Percentiles rank a stretch among this genome's conserved stretches.
These are phyloP conservation scores for Boletus insuetus DNA, from an alignment of 768 basidiomycete species.

Conservation along the genomic window DNA sequence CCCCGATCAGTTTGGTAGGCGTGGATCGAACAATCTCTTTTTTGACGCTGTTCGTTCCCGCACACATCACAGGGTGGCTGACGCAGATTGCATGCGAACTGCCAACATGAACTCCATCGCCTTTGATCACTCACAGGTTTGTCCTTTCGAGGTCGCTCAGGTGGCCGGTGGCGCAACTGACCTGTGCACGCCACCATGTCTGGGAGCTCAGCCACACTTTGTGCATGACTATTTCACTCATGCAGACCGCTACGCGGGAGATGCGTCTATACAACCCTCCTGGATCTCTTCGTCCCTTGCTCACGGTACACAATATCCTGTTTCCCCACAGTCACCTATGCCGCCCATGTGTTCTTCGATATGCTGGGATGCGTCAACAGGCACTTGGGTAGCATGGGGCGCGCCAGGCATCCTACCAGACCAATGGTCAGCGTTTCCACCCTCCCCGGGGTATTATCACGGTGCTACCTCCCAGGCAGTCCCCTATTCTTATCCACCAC, in stretches of 20 bases:
- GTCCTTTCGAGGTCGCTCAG: slow-evolving; percentile 18
- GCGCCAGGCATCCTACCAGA: slow-evolving; percentile 25
- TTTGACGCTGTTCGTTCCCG: slow-evolving; percentile 38
- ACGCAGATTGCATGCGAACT: slow-evolving; percentile 19
- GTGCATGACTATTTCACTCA: slow-evolving; percentile 27
- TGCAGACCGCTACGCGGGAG: slow-evolving; percentile 21
- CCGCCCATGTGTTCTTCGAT: slow-evolving; percentile 26
- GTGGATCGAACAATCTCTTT: slow-evolving; percentile 36
- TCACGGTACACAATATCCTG: slow-evolving; percentile 29
- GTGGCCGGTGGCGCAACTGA: slow-evolving; percentile 23
- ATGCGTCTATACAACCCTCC: slow-evolving; percentile 22
- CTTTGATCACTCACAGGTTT: slow-evolving; percentile 24
- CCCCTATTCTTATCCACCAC: slow-evolving; percentile 31
- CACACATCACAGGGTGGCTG: slow-evolving; percentile 22
- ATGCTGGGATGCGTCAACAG: slow-evolving; percentile 30
- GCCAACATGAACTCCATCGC: slow-evolving; percentile 19
- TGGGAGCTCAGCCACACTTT: slow-evolving; percentile 24
- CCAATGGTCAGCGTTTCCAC: slow-evolving; percentile 30
- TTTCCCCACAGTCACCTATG: slow-evolving; percentile 28
- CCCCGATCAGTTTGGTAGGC: slow-evolving; percentile 30
- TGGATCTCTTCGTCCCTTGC: slow-evolving; percentile 28
- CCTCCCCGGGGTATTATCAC: slow-evolving; percentile 28
- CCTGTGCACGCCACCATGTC: slow-evolving; percentile 23
- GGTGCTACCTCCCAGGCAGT: slow-evolving; percentile 19
- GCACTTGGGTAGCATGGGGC: slow-evolving; percentile 31